Percentiles rank a stretch among this genome's conserved stretches.
Conservation (phyloP, 176 grass and related monocot genomes). For the Lolium rigidum region DNA sequence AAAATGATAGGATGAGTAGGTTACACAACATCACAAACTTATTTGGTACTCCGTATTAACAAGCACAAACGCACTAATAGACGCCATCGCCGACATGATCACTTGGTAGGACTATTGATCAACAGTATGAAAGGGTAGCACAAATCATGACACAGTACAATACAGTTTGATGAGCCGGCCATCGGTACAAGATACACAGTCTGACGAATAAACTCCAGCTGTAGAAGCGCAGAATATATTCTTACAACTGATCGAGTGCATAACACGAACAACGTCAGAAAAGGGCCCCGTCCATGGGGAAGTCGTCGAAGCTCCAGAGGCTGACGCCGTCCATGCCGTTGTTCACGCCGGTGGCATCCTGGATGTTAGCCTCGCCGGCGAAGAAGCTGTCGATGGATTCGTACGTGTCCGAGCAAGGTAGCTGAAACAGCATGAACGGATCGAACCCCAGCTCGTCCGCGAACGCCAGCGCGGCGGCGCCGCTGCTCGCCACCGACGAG, state of each 20-base stretch:
- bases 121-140: slow-evolving; percentile 7
- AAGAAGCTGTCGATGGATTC: slow-evolving; percentile 50
- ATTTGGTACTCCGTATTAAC: slow-evolving; percentile 2
- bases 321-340: slow-evolving; percentile 35
- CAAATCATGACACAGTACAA: slow-evolving; percentile 12
- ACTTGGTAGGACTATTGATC: slow-evolving; percentile 15
- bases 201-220: slow-evolving; percentile 20
- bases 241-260: slow-evolving; percentile 21
- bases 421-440: slow-evolving; percentile 45
- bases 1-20: slow-evolving; percentile 7
- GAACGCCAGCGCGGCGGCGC: slow-evolving; percentile 20
- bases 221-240: background rate
- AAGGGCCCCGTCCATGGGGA: slow-evolving; percentile 50
- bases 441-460: slow-evolving; percentile 55
- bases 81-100: slow-evolving; percentile 11
- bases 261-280: slow-evolving; percentile 38
- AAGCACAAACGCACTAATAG: slow-evolving; percentile 21
- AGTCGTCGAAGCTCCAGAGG: slow-evolving; percentile 91
- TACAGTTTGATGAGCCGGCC: slow-evolving; percentile 31
- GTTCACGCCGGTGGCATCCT: slow-evolving; percentile 37
- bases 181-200: slow-evolving; percentile 34
- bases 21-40: slow-evolving; percentile 18
- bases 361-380: slow-evolving; percentile 15
- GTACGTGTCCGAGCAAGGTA: slow-evolving; percentile 56
- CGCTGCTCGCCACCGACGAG: slow-evolving; percentile 17